Percentiles rank a stretch among this genome's conserved stretches.
These are phyloP conservation scores for Yarrowia sp. DNA, from an alignment of 805 yeast species.

Conservation along the genomic window DNA sequence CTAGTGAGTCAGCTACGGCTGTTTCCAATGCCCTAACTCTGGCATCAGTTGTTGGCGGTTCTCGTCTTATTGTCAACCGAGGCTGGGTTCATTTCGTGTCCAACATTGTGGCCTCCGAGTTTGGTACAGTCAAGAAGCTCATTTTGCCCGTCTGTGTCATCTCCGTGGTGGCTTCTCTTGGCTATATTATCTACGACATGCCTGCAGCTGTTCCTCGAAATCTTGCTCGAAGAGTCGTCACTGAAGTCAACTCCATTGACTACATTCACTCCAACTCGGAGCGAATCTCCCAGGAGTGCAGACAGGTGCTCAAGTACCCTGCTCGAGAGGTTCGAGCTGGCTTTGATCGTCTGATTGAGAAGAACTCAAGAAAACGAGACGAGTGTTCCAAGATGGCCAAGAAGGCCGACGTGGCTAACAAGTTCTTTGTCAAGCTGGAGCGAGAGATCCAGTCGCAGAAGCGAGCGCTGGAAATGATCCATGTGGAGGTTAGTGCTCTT, in stretches of 20 bases:
- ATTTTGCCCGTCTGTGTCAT: slow-evolving; percentile 54
- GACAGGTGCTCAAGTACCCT: slow-evolving; percentile 78
- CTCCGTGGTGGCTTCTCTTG: slow-evolving; percentile 52
- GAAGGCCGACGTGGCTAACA: slow-evolving; percentile 54
- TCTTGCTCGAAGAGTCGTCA: slow-evolving; percentile 66
- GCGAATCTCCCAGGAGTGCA: slow-evolving; percentile 76
- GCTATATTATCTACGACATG: slow-evolving; percentile 71
- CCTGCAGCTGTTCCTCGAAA: slow-evolving; percentile 88
- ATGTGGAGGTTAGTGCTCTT: slow-evolving; percentile 2
- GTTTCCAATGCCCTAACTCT: slow-evolving; percentile 35
- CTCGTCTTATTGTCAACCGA: slow-evolving; percentile 32
- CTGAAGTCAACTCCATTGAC: slow-evolving; percentile 62
- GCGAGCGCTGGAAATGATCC: slow-evolving; percentile 28
- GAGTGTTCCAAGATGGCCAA: slow-evolving; percentile 52
- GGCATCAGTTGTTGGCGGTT: slow-evolving; percentile 36
- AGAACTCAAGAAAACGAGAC: slow-evolving; percentile 56
- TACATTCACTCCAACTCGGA: slow-evolving; percentile 76
- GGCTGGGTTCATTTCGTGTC: slow-evolving; percentile 32
- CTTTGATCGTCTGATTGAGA: slow-evolving; percentile 65
- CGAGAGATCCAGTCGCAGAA: slow-evolving; percentile 48
- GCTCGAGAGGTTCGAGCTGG: slow-evolving; percentile 73
- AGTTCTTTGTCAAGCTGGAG: slow-evolving; percentile 53
- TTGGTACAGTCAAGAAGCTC: slow-evolving; percentile 41
- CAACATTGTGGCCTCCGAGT: slow-evolving; percentile 27
- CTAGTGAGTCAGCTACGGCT: slow-evolving; percentile 23